Conservation (phyloP, 106 monocot genomes). For the Apostasia shenzhenica region DNA sequence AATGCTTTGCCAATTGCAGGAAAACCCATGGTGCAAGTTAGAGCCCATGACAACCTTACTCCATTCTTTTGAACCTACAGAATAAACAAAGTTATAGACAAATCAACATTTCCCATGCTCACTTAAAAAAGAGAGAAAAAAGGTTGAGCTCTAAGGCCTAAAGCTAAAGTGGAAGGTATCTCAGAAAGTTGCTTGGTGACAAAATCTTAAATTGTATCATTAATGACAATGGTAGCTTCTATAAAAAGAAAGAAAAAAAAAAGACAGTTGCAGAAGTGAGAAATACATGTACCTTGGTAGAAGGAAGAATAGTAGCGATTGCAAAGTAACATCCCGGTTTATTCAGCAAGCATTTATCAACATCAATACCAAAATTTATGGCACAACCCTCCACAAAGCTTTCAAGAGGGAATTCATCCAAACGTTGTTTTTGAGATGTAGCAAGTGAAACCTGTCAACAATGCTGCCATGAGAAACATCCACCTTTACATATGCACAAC, state of each 20-base stretch:
- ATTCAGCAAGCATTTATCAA: conserved; percentile 6
- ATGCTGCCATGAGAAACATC: not conserved
- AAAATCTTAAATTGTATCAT: too few species aligned
- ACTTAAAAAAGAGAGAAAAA: not conserved
- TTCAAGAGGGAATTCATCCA: conserved; percentile 25
- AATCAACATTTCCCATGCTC: not conserved
- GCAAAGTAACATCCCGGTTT: conserved; percentile 56
- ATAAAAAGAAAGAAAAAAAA: too few species aligned
- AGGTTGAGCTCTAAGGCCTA: not conserved
- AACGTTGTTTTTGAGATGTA: conserved; percentile 9
- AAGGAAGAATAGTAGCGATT: conserved; percentile 56
- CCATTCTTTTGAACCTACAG: conserved; percentile 64
- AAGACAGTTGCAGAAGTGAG: not conserved
- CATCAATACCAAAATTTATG: conserved; percentile 25
- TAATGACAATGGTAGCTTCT: too few species aligned
- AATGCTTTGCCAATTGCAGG: conserved; percentile 37
- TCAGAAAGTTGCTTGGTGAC: not conserved
- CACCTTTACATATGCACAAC: not conserved
- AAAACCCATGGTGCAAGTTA: conserved; percentile 64
- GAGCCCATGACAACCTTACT: conserved; percentile 57
- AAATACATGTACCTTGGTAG: conserved; percentile 38
- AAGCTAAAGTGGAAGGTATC: not conserved
- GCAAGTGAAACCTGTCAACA: conserved; percentile 63
- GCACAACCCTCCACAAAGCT: conserved; percentile 27
- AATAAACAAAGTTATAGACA: not conserved